Evolutionary conservation across 108 stramenopile species (phyloP).

Genomic region (Discostella stelligeroides): DNA sequence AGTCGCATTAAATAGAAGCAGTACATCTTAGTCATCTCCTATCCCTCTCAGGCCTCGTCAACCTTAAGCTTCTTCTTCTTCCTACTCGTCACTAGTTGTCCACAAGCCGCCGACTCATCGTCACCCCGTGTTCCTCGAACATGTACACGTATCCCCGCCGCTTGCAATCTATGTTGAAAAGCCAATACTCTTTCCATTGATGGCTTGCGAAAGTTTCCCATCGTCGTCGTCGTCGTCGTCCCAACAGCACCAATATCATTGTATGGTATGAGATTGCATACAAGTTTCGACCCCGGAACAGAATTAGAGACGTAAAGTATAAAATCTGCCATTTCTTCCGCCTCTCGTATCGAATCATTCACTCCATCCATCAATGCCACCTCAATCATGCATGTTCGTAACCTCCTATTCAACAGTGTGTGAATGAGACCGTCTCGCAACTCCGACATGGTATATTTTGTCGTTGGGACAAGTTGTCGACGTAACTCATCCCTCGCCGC

Average conservation of each 20-base stretch:
- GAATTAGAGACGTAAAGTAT: slow-evolving; percentile 56
- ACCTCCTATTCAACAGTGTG: slow-evolving; percentile 46
- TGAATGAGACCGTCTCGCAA: slow-evolving; percentile 65
- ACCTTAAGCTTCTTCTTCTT: slow-evolving; percentile 27
- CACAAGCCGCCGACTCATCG: slow-evolving; percentile 86
- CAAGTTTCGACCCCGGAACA: slow-evolving; percentile 62
- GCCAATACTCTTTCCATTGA: slow-evolving; percentile 47
- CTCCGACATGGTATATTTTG: slow-evolving; percentile 70
- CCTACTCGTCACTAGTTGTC: slow-evolving; percentile 76
- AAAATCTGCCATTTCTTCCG: slow-evolving; percentile 74
- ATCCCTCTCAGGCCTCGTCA: no score
- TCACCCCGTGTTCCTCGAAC: slow-evolving; percentile 86
- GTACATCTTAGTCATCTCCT: no score
- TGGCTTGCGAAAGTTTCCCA: slow-evolving; percentile 59
- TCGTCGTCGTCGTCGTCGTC: slow-evolving; percentile 14
- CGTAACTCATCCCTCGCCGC: slow-evolving; percentile 72
- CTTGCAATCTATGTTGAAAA: slow-evolving; percentile 68
- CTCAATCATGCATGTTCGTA: slow-evolving; percentile 79
- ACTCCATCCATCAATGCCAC: slow-evolving; percentile 75
- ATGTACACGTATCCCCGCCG: slow-evolving; percentile 54
- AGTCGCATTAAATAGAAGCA: no score
- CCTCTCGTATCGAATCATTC: slow-evolving; percentile 82
- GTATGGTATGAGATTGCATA: slow-evolving; percentile 83
- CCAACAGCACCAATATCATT: slow-evolving; percentile 64
- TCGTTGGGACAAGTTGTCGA: slow-evolving; percentile 75